Evolutionary conservation across 1,284 basidiomycete species (phyloP).

Genomic region (Puccinia polysora): DNA sequence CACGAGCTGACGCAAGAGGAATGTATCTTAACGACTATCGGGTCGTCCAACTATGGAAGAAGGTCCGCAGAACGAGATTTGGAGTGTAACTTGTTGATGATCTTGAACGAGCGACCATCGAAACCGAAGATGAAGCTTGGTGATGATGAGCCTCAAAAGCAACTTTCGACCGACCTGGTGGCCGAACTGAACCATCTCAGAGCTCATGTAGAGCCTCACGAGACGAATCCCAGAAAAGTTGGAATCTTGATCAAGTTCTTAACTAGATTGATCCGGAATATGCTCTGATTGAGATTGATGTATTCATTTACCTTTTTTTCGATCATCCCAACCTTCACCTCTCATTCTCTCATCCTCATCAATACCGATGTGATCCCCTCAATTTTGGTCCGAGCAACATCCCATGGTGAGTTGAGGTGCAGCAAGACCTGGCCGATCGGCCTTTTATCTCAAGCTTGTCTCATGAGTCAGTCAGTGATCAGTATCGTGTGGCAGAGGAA

Average conservation of each 20-base stretch:
- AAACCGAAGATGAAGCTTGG: slow-evolving; percentile 48
- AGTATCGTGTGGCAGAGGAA: too few relatives aligned
- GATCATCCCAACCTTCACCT: slow-evolving; percentile 13
- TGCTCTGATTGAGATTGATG: slow-evolving; percentile 15
- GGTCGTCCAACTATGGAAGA: slow-evolving; percentile 91
- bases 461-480: too few relatives aligned
- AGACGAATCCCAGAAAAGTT: neutral
- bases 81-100: slow-evolving; percentile 81
- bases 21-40: slow-evolving; percentile 72
- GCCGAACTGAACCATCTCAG: slow-evolving; percentile 1
- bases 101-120: slow-evolving; percentile 59
- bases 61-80: slow-evolving; percentile 86
- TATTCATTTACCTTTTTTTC: neutral
- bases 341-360: slow-evolving; percentile 36
- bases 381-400: too few relatives aligned
- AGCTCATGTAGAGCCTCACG: neutral
- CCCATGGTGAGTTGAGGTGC: too few relatives aligned
- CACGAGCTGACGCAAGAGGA: slow-evolving; percentile 51
- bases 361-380: too few relatives aligned
- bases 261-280: slow-evolving; percentile 9
- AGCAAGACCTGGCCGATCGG: too few relatives aligned
- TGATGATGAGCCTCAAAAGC: neutral
- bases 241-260: slow-evolving; percentile 11
- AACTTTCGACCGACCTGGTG: neutral
- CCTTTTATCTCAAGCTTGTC: too few relatives aligned